Base-by-base conservation (phyloP, 495 filamentous ascomycete species). In the Aspergillus heteromorphus region DNA sequence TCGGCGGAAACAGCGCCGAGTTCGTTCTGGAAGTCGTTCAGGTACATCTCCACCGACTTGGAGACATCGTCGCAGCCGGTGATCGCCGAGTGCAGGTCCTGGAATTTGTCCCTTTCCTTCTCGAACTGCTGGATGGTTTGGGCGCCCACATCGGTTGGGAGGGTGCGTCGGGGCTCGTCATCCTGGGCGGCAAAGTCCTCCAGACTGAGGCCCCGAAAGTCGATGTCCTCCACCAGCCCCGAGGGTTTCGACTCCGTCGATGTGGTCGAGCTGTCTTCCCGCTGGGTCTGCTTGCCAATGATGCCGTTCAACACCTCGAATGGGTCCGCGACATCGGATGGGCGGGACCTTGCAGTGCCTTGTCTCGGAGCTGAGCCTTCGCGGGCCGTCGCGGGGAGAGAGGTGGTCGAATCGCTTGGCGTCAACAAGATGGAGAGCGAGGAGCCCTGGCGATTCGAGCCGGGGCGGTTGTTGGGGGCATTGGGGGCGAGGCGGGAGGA, bases 11-110 rank as follows among this genome's bases (percentile, higher is more conserved):
- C 95, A 1, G 82, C 81, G 3, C 90, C 91, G 13, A 98, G 78
- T 66, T 98, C 93, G 47, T 87, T 87, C 70, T 92, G 91, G 62
- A 98, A 98, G 64, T 86, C 90, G 40, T 88, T 88, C 47, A 98
- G 72, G 64, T 96, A 97, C 16, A 81, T 80, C 70, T 98, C 92
- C 43, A 98, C 92, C 1, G 95, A 95, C 64, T 83, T 87, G 38
- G 97, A 83, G 40, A 98, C 89, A 61, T 95, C 88, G 68, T 98
- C 92, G 66, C 93, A 97, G 25, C 88, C 88, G 29, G 77, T 70
- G 57, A 98, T 97, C 7, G 91, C 91, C 49, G 81, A 83, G 66
- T 97, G 93, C 29, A 98, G 77, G 43, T 96, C 91, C 67, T 96
- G 85, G 60, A 95, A 96, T 59, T 88, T 95, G 58, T 87, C 80